A percentile compares a stretch with the other conserved stretches of the same genome.
These are phyloP conservation scores for Wickerhamiella australiensis DNA, from an alignment of 805 yeast species.

Conservation along the genomic window DNA sequence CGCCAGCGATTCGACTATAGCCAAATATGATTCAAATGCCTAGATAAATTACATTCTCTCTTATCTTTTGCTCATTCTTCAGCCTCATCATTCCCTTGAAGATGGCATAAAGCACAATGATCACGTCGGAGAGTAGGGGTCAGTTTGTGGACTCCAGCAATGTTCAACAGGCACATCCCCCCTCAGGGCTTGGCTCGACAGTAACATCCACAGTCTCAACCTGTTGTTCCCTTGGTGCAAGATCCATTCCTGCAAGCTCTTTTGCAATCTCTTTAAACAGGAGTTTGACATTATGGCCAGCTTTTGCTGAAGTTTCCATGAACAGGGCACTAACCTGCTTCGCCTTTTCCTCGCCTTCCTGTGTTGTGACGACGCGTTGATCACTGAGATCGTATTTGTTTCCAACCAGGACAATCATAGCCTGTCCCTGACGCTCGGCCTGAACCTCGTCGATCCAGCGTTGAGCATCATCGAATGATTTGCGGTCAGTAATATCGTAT, in stretches of 20 bases:
- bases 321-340: conserved; percentile 63
- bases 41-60: not conserved
- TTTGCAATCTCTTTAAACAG: conserved; percentile 85
- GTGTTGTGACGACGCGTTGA: conserved; percentile 72
- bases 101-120: no score
- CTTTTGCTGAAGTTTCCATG: conserved; percentile 89
- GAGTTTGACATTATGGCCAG: conserved; percentile 84
- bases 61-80: not conserved
- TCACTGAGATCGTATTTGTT: conserved; percentile 78
- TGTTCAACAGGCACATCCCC: conserved; percentile 3
- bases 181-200: conserved; percentile 16
- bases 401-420: conserved; percentile 80
- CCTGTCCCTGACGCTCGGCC: conserved; percentile 83
- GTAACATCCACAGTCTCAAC: conserved; percentile 24
- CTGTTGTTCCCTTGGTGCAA: conserved; percentile 18
- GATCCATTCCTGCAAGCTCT: conserved; percentile 72
- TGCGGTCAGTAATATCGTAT: conserved; percentile 75
- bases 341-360: conserved; percentile 79
- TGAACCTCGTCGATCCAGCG: conserved; percentile 94
- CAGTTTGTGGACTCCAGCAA: not conserved
- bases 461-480: conserved; percentile 69
- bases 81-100: no score
- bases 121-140: no score
- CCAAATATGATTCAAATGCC: not conserved
- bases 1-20: not conserved